phyloP scores from a whole-genome alignment of 2,329 filamentous ascomycete species.

The Diaporthe longicolla region DNA sequence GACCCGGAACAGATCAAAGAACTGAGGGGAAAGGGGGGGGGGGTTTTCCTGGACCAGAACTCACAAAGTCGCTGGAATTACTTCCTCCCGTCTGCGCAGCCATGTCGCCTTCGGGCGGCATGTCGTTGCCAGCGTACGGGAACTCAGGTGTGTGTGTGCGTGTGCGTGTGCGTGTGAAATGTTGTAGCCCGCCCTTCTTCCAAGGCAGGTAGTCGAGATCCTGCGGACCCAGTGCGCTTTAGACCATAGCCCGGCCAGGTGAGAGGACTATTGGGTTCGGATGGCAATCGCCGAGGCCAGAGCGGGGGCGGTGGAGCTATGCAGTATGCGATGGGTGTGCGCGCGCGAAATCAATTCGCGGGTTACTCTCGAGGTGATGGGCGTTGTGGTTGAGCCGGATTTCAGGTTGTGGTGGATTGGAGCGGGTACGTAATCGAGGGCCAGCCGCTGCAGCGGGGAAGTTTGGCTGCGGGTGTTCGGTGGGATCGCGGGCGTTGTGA shows the following conservation, averaged over 20 bases:
- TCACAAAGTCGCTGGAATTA: conserved; percentile 96
- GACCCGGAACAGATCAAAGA: conserved; percentile 8
- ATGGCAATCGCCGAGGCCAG: conserved; percentile 19
- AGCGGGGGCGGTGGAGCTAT: conserved; percentile 5
- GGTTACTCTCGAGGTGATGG: not conserved
- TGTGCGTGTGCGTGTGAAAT: not conserved
- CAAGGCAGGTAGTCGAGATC: conserved; percentile 20
- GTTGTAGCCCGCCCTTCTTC: not conserved
- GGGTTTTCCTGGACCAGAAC: conserved; percentile 60
- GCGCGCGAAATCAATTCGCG: conserved; percentile 19
- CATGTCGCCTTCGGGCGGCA: conserved; percentile 56
- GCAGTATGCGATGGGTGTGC: conserved; percentile 9
- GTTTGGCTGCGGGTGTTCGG: conserved; percentile 19
- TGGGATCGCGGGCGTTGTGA: conserved; percentile 24
- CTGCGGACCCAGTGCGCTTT: conserved; percentile 11
- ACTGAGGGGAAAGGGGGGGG: conserved; percentile 17
- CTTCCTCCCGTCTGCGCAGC: conserved; percentile 66
- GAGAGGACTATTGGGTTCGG: conserved; percentile 1
- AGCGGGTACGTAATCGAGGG: conserved; percentile 32
- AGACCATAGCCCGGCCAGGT: conserved; percentile 21
- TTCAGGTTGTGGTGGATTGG: conserved; percentile 17
- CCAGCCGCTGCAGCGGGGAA: conserved; percentile 26
- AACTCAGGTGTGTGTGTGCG: not conserved
- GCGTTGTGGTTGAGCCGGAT: conserved; percentile 17
- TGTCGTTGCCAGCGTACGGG: conserved; percentile 45